A percentile compares a stretch with the other conserved stretches of the same genome.
Evolutionary conservation across 768 basidiomycete genomes (phyloP).

Genomic region (Postia placenta): DNA sequence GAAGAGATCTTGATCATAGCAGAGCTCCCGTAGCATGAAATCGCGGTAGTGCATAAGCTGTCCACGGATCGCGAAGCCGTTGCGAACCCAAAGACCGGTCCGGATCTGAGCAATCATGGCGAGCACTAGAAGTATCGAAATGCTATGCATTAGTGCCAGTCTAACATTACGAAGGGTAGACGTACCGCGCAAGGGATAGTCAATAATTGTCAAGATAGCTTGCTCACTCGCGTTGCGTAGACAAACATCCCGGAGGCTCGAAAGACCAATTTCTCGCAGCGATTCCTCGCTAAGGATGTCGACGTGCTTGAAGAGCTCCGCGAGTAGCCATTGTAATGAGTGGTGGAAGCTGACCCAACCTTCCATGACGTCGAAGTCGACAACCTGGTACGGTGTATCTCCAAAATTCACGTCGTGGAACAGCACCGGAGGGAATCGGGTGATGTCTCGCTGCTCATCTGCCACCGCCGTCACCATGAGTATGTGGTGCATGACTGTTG

Average conservation of each 20-base stretch:
- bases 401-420: constrained; percentile 70
- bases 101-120: constrained; percentile 93
- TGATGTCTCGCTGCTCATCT: constrained; percentile 63
- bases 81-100: constrained; percentile 94
- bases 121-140: too few relatives aligned
- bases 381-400: constrained; percentile 47
- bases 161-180: constrained; percentile 6
- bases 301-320: constrained; percentile 83
- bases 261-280: constrained; percentile 44
- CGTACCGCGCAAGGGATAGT: constrained; percentile 86
- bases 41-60: constrained; percentile 95
- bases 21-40: constrained; percentile 90
- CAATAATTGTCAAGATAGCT: constrained; percentile 70
- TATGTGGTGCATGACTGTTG: constrained; percentile 64
- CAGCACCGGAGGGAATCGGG: constrained; percentile 53
- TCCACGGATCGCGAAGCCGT: constrained; percentile 92
- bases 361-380: constrained; percentile 74
- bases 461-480: constrained; percentile 62
- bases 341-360: constrained; percentile 92
- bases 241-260: constrained; percentile 56
- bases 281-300: constrained; percentile 54
- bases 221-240: constrained; percentile 56
- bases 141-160: too few relatives aligned
- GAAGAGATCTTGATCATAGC: constrained; percentile 94
- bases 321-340: constrained; percentile 84